Percentiles rank a stretch among this genome's conserved stretches.
phyloP scores from a whole-genome alignment of 768 basidiomycete species.

The Phanerochaete carnosa region DNA sequence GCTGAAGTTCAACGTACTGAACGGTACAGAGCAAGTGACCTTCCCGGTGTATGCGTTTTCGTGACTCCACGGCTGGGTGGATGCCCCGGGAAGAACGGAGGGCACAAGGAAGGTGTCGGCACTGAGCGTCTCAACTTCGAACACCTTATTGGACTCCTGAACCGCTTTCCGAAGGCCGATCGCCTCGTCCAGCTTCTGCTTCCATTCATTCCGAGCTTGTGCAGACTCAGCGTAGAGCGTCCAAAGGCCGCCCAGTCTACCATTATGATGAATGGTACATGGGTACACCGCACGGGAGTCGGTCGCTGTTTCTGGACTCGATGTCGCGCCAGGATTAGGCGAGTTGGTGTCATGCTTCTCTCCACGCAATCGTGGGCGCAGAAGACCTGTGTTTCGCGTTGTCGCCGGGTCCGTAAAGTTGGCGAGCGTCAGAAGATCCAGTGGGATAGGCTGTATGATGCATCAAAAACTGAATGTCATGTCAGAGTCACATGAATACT shows the following conservation, averaged over 20 bases:
- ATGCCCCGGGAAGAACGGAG: slow-evolving; percentile 45
- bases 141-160: slow-evolving; percentile 92
- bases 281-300: slow-evolving; percentile 84
- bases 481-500: slow-evolving; percentile 22
- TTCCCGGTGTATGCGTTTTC: slow-evolving; percentile 75
- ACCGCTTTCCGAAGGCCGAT: slow-evolving; percentile 80
- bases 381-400: slow-evolving; percentile 68
- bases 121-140: slow-evolving; percentile 89
- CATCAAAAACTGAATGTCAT: neutral
- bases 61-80: slow-evolving; percentile 55
- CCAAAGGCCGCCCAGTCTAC: slow-evolving; percentile 81
- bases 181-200: slow-evolving; percentile 84
- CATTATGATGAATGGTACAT: slow-evolving; percentile 85
- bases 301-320: slow-evolving; percentile 37
- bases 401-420: slow-evolving; percentile 80
- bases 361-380: slow-evolving; percentile 38
- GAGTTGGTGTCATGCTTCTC: slow-evolving; percentile 15
- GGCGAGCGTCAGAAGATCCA: slow-evolving; percentile 84
- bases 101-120: slow-evolving; percentile 85
- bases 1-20: slow-evolving; percentile 48
- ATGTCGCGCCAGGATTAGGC: slow-evolving; percentile 20
- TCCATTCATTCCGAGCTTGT: slow-evolving; percentile 81
- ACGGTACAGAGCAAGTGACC: slow-evolving; percentile 94
- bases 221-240: slow-evolving; percentile 84
- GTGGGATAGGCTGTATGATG: slow-evolving; percentile 73